Evolutionary conservation across 2,329 filamentous ascomycete species (phyloP).

Genomic region (Scedosporium aurantiacum): DNA sequence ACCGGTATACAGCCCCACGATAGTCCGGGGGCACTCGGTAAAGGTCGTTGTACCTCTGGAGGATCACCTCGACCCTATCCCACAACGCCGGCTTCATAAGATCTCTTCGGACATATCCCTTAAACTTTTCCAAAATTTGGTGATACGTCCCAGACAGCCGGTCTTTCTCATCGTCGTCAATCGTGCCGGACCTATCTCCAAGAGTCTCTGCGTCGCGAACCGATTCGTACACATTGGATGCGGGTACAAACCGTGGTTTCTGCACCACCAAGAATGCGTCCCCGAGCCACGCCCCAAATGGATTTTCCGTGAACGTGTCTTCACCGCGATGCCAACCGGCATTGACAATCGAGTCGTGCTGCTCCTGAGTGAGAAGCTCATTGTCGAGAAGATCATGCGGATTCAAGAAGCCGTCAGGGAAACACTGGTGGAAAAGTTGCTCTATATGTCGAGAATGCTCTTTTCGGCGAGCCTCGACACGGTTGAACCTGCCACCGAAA

Average conservation of each 20-base stretch:
- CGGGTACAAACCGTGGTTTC: background rate
- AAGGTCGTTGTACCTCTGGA: constrained; percentile 33
- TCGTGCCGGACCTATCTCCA: background rate
- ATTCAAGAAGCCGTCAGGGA: constrained; percentile 34
- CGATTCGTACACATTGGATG: background rate
- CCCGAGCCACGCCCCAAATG: constrained; percentile 4
- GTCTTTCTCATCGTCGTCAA: constrained; percentile 18
- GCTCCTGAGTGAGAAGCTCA: constrained; percentile 49
- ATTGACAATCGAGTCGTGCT: constrained; percentile 48
- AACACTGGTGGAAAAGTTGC: constrained; percentile 27
- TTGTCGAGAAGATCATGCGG: constrained; percentile 41
- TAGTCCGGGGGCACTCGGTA: constrained; percentile 44
- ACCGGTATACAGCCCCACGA: constrained; percentile 56
- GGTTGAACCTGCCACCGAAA: constrained; percentile 14
- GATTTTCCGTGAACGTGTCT: background rate
- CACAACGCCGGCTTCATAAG: constrained; percentile 3
- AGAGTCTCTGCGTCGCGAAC: background rate
- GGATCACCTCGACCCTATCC: constrained; percentile 8
- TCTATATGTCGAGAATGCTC: constrained; percentile 23
- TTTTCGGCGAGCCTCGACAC: constrained; percentile 13
- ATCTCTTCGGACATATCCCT: background rate
- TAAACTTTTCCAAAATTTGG: constrained; percentile 6
- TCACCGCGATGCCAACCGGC: background rate
- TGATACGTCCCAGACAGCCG: constrained; percentile 46
- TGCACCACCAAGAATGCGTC: background rate